These are phyloP conservation scores for Pseudogymnoascus pannorum DNA, from an alignment of 2,329 filamentous ascomycete species.

Conservation along the genomic window DNA sequence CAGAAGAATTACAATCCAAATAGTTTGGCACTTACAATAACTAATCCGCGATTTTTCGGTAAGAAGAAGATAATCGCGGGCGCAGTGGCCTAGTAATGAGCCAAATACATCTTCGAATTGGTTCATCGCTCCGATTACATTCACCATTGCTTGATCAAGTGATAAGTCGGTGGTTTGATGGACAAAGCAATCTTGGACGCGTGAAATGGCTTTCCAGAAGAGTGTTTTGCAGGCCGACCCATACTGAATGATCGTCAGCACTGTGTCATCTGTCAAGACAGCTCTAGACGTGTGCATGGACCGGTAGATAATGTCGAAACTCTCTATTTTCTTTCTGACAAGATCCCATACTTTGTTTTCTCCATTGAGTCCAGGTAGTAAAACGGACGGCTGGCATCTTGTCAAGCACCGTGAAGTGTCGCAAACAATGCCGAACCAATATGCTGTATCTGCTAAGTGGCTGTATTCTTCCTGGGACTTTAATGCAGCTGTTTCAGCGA, in stretches of 20 bases:
- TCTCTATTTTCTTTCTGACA: background rate
- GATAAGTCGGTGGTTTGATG: background rate
- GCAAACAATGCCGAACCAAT: slow-evolving; percentile 1
- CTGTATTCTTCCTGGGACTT: background rate
- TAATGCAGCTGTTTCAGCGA: background rate
- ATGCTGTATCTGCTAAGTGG: slow-evolving; percentile 2
- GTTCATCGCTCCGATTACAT: background rate
- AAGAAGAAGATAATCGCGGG: background rate
- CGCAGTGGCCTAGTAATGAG: background rate
- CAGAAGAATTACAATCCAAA: background rate
- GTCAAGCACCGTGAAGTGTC: background rate
- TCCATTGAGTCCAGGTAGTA: background rate
- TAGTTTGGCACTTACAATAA: background rate
- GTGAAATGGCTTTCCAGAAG: slow-evolving; percentile 1
- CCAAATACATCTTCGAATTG: slow-evolving; percentile 5
- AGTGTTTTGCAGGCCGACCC: background rate
- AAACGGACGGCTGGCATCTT: slow-evolving; percentile 2
- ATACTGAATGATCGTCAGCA: background rate
- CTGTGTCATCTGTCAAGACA: background rate
- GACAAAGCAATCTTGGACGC: background rate
- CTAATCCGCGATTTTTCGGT: background rate
- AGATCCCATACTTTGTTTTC: background rate
- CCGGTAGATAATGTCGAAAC: background rate
- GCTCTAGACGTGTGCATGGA: background rate
- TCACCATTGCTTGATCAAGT: background rate